A percentile compares a stretch with the other conserved stretches of the same genome.
These are phyloP conservation scores for Pseudophaeomoniella oleicola DNA, from an alignment of 2,329 filamentous ascomycete species.

Conservation along the genomic window DNA sequence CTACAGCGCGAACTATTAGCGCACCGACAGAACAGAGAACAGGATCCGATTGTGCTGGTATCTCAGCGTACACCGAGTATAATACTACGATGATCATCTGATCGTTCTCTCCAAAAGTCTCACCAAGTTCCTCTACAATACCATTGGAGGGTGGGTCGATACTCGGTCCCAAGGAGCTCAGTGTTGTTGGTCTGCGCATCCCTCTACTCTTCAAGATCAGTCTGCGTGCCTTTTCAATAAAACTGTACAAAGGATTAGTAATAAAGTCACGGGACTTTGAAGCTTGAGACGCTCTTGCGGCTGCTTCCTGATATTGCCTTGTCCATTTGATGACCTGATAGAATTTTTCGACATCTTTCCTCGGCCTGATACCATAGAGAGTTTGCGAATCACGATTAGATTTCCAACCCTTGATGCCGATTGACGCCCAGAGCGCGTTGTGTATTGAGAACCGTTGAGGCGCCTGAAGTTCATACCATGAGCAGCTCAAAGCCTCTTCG, in stretches of 20 bases:
- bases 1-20: conserved; percentile 40
- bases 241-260: conserved; percentile 25
- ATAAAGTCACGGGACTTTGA: background rate
- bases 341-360: conserved; percentile 31
- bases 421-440: conserved; percentile 12
- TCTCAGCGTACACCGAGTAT: conserved; percentile 25
- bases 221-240: conserved; percentile 27
- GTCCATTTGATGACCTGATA: conserved; percentile 41
- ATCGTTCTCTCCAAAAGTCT: conserved; percentile 34
- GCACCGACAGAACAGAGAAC: conserved; percentile 35
- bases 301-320: conserved; percentile 38
- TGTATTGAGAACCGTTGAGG: conserved; percentile 21
- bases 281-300: conserved; percentile 19
- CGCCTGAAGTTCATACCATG: conserved; percentile 15
- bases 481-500: conserved; percentile 17
- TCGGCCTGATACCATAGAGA: conserved; percentile 31
- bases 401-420: background rate
- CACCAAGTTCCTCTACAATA: conserved; percentile 18
- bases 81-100: conserved; percentile 33
- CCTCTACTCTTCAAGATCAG: conserved; percentile 26
- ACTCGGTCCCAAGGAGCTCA: conserved; percentile 27
- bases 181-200: conserved; percentile 25
- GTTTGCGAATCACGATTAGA: conserved; percentile 1
- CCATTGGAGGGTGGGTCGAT: conserved; percentile 10
- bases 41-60: conserved; percentile 20